phyloP scores from a whole-genome alignment of 2,329 filamentous ascomycete genomes.

The Trichoderma sp. region DNA sequence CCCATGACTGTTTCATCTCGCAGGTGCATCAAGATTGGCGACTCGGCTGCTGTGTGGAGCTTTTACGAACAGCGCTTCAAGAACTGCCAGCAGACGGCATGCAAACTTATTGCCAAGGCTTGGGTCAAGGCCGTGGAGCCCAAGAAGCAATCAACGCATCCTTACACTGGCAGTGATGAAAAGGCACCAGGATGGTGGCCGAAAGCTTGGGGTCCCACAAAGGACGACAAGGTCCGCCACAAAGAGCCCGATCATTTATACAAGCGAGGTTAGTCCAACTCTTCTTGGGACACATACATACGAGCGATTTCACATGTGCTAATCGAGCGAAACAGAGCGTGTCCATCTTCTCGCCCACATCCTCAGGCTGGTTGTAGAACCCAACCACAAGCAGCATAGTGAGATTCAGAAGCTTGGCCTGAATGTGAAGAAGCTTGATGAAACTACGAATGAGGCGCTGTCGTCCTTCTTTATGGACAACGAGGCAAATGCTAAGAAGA shows the following conservation, averaged over 20 bases:
- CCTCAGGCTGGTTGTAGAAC: constrained; percentile 59
- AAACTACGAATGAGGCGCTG: constrained; percentile 61
- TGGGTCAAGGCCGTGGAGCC: constrained; percentile 78
- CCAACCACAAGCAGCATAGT: constrained; percentile 52
- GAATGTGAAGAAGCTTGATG: constrained; percentile 60
- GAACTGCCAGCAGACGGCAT: constrained; percentile 70
- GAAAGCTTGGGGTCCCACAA: constrained; percentile 54
- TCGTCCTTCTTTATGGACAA: constrained; percentile 62
- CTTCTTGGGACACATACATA: not conserved
- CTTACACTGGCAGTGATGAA: constrained; percentile 68
- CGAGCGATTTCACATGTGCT: not conserved
- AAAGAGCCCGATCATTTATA: constrained; percentile 75
- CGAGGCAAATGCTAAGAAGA: constrained; percentile 60
- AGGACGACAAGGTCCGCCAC: constrained; percentile 63
- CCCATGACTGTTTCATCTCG: constrained; percentile 47
- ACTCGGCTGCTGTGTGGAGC: constrained; percentile 57
- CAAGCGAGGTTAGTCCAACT: constrained; percentile 60
- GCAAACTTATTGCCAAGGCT: constrained; percentile 73
- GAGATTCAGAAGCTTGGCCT: constrained; percentile 59
- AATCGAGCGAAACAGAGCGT: constrained; percentile 51
- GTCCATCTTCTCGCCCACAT: constrained; percentile 64
- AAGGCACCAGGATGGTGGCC: constrained; percentile 72
- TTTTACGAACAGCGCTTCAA: constrained; percentile 67
- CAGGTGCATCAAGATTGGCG: constrained; percentile 56
- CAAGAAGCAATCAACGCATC: constrained; percentile 75